These are phyloP conservation scores for Pyrus communis DNA, from an alignment of 306 rosid species.

Conservation along the genomic window DNA sequence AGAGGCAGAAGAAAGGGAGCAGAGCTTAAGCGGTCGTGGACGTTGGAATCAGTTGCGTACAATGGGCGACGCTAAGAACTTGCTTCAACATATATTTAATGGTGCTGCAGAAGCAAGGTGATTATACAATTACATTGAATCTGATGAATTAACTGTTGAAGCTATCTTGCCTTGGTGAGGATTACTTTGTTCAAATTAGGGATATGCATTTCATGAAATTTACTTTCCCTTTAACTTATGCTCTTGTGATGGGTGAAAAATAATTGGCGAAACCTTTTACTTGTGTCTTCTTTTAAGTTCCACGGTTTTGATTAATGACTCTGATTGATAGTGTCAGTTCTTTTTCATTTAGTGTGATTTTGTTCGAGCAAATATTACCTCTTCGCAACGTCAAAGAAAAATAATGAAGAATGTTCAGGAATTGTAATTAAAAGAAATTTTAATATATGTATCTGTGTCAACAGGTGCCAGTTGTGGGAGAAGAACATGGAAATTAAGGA, in stretches of 20 bases:
- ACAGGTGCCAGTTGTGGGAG: constrained; percentile 71
- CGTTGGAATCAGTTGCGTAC: constrained; percentile 80
- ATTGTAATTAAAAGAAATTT: background rate
- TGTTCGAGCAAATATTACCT: background rate
- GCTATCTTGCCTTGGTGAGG: background rate
- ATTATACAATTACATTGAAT: constrained; percentile 14
- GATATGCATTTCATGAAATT: background rate
- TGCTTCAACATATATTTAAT: constrained; percentile 59
- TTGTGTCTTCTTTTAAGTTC: no score
- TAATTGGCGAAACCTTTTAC: no score
- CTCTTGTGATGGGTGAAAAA: no score
- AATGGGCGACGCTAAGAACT: constrained; percentile 69
- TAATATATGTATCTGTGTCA: constrained; percentile 18
- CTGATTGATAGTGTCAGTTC: no score
- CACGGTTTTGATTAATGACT: no score
- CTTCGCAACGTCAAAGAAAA: background rate
- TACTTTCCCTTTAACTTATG: no score
- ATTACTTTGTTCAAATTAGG: background rate
- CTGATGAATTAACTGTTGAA: background rate
- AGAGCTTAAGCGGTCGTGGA: constrained; percentile 45
- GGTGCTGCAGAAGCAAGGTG: constrained; percentile 65
- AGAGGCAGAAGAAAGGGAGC: constrained; percentile 71
- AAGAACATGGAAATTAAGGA: constrained; percentile 63
- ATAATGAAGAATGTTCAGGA: background rate
- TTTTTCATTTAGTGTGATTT: background rate